Conservation (phyloP, 73 alveolate species). For the Durusdinium trenchii region DNA sequence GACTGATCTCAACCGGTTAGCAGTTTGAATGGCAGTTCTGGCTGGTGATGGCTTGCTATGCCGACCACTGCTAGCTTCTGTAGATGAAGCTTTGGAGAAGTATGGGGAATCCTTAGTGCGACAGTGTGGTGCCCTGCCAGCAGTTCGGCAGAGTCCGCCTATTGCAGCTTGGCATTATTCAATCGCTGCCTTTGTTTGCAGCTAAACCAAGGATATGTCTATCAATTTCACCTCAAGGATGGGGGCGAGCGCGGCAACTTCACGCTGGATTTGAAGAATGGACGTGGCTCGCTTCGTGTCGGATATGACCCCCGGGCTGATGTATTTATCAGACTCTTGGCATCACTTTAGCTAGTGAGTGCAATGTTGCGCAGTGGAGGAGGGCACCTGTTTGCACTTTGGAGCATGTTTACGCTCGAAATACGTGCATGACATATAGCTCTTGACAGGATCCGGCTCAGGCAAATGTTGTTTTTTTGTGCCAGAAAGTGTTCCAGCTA, state of each 20-base stretch:
- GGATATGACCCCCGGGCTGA: slow-evolving; percentile 68
- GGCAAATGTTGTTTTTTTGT: too few species aligned
- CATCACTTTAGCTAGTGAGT: too few species aligned
- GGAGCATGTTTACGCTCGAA: too few species aligned
- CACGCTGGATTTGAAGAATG: slow-evolving; percentile 77
- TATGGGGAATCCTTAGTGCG: slow-evolving; percentile 80
- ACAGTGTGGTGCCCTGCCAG: slow-evolving; percentile 18
- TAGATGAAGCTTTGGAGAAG: slow-evolving; percentile 32
- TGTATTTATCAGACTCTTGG: slow-evolving; percentile 1
- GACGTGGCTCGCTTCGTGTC: slow-evolving; percentile 38
- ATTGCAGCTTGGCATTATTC: background rate
- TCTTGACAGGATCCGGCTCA: too few species aligned
- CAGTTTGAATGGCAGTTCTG: too few species aligned
- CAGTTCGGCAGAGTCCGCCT: background rate
- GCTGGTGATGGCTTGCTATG: background rate
- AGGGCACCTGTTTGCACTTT: too few species aligned
- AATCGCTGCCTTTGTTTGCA: background rate
- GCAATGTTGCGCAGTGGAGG: too few species aligned
- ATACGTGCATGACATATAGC: too few species aligned
- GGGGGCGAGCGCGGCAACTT: slow-evolving; percentile 37
- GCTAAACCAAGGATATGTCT: slow-evolving; percentile 26
- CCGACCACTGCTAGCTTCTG: slow-evolving; percentile 27
- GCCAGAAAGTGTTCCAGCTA: too few species aligned
- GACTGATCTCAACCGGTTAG: too few species aligned
- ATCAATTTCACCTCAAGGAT: slow-evolving; percentile 51